Conservation (phyloP, 139 green algal genomes). For the Ettlia oleoabundans region DNA sequence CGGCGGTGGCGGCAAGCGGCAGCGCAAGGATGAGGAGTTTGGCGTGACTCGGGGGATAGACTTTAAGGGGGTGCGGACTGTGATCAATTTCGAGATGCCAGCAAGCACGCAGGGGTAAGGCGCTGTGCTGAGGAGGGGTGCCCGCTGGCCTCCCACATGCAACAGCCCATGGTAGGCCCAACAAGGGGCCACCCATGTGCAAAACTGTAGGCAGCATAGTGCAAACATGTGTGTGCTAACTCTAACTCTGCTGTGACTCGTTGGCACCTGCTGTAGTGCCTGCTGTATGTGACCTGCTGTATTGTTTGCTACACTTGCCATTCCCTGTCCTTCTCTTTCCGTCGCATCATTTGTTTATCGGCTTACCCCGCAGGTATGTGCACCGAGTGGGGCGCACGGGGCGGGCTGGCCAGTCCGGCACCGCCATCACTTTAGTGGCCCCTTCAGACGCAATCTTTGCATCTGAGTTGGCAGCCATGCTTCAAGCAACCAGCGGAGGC, state of each 20-base stretch:
- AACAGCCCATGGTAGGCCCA: no score
- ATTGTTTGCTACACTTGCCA: background rate
- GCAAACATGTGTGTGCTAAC: no score
- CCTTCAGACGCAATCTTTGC: constrained; percentile 24
- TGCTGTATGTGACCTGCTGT: background rate
- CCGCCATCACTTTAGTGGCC: constrained; percentile 70
- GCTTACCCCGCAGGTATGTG: constrained; percentile 80
- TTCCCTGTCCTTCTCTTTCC: no score
- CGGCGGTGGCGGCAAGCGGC: background rate
- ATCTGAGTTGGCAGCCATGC: constrained; percentile 29
- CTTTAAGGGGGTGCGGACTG: constrained; percentile 94
- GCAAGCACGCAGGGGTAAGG: constrained; percentile 44
- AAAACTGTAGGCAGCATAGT: no score
- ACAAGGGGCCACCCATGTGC: no score
- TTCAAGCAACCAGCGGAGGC: background rate
- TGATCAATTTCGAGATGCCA: constrained; percentile 90
- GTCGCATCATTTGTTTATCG: no score
- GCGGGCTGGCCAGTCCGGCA: constrained; percentile 75
- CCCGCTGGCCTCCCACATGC: no score
- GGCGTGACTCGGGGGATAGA: constrained; percentile 96
- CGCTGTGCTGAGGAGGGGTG: background rate
- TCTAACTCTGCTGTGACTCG: background rate
- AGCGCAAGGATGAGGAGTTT: constrained; percentile 89
- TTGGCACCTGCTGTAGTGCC: background rate
- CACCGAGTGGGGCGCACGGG: constrained; percentile 94